Conservation (phyloP, 2,329 filamentous ascomycete species). For the Botrytis fabae region DNA sequence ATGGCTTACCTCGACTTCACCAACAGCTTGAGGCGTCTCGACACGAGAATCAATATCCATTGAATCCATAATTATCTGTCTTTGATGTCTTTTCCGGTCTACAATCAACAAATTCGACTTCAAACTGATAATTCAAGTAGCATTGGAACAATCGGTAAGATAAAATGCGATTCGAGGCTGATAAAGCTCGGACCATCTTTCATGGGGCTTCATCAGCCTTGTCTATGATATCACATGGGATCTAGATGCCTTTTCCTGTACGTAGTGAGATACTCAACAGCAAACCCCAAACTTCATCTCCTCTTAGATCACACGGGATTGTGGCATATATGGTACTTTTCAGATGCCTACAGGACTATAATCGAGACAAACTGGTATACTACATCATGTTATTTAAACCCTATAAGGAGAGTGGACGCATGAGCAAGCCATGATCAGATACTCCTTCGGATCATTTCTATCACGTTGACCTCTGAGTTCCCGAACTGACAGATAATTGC, state of each 20-base stretch:
- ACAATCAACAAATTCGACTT: neutral
- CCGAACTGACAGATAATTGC: neutral
- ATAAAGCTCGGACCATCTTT: constrained; percentile 1
- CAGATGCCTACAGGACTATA: neutral
- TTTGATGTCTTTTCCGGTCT: neutral
- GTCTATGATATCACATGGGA: constrained; percentile 2
- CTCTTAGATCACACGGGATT: neutral
- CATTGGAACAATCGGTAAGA: neutral
- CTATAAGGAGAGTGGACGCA: neutral
- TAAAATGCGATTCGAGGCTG: constrained; percentile 14
- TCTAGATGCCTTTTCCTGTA: neutral
- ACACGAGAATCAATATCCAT: constrained; percentile 15
- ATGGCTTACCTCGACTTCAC: constrained; percentile 6
- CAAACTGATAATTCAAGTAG: neutral
- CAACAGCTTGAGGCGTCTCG: neutral
- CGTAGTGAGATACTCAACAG: neutral
- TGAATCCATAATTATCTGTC: constrained; percentile 11
- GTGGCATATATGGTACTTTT: neutral
- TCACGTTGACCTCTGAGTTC: neutral
- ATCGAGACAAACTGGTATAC: neutral
- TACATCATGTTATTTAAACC: neutral
- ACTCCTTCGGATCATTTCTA: neutral
- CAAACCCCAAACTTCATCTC: neutral
- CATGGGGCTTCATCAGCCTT: neutral
- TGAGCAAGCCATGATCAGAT: neutral